Percentiles rank a stretch among this genome's conserved stretches.
Evolutionary conservation across 2,329 filamentous ascomycete genomes (phyloP).

Genomic region (Arthrinium puccinioides): DNA sequence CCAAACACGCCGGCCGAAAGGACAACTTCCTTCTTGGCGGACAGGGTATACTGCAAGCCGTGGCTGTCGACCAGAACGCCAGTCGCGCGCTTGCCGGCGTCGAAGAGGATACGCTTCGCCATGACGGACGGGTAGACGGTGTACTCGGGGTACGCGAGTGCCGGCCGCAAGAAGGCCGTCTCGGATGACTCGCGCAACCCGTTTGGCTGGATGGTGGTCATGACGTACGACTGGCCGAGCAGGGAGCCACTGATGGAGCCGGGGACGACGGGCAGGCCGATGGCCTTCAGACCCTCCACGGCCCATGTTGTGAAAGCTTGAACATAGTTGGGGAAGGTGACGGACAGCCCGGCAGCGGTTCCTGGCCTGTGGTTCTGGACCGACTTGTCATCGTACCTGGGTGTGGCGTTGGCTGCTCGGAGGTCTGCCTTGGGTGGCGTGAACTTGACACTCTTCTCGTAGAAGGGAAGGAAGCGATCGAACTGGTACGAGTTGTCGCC

Average conservation of each 20-base stretch:
- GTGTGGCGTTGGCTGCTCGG: slow-evolving; percentile 18
- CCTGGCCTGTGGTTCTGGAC: slow-evolving; percentile 14
- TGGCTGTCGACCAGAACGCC: slow-evolving; percentile 15
- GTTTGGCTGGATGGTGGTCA: slow-evolving; percentile 20
- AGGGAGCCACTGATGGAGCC: slow-evolving; percentile 32
- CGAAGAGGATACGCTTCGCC: slow-evolving; percentile 38
- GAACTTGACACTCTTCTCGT: slow-evolving; percentile 15
- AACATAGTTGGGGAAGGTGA: slow-evolving; percentile 33
- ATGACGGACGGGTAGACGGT: slow-evolving; percentile 22
- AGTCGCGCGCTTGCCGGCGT: slow-evolving; percentile 23
- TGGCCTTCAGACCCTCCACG: slow-evolving; percentile 26
- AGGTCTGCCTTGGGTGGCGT: slow-evolving; percentile 11
- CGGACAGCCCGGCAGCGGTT: slow-evolving; percentile 27
- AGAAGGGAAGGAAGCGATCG: slow-evolving; percentile 14
- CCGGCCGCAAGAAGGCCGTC: slow-evolving; percentile 1
- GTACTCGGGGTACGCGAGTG: background rate
- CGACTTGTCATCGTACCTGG: slow-evolving; percentile 17
- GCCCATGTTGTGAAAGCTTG: slow-evolving; percentile 31
- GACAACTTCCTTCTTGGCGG: slow-evolving; percentile 52
- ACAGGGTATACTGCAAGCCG: slow-evolving; percentile 12
- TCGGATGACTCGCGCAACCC: slow-evolving; percentile 8
- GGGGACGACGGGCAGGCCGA: slow-evolving; percentile 27
- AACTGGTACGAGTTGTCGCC: slow-evolving; percentile 15
- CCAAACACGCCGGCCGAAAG: slow-evolving; percentile 60
- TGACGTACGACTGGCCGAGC: slow-evolving; percentile 26